These are phyloP conservation scores for Xylaria castorea DNA, from an alignment of 495 filamentous ascomycete genomes.

Conservation along the genomic window DNA sequence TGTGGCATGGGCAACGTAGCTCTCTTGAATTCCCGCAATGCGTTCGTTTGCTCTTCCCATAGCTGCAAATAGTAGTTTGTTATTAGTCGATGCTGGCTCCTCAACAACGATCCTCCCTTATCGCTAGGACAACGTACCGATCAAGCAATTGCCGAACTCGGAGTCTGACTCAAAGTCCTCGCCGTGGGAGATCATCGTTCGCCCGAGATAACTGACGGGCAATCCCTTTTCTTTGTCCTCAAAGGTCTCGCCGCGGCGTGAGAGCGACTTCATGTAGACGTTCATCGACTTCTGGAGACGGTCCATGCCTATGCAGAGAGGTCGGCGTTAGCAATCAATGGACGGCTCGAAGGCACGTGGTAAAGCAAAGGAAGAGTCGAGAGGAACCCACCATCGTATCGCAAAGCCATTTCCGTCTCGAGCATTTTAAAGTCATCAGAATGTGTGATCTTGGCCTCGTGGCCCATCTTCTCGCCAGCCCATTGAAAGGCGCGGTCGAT, in stretches of 20 bases:
- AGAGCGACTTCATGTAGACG: constrained; percentile 87
- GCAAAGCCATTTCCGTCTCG: constrained; percentile 90
- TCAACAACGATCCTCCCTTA: neutral
- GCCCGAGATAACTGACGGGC: constrained; percentile 81
- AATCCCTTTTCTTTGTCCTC: constrained; percentile 82
- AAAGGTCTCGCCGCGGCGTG: constrained; percentile 81
- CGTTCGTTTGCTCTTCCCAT: constrained; percentile 89
- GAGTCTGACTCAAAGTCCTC: constrained; percentile 93
- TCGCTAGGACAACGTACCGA: constrained; percentile 58
- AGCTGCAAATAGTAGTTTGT: constrained; percentile 48
- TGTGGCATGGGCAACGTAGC: constrained; percentile 80
- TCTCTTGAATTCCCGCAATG: constrained; percentile 85
- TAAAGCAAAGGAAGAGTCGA: neutral
- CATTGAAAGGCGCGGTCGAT: constrained; percentile 98
- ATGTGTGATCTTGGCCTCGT: constrained; percentile 84
- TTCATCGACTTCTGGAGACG: constrained; percentile 90
- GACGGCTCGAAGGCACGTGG: neutral
- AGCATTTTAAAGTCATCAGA: constrained; percentile 93
- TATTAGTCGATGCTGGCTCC: neutral
- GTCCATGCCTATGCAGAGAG: constrained; percentile 76
- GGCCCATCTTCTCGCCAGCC: constrained; percentile 96
- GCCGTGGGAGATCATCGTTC: constrained; percentile 87
- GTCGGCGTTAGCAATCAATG: constrained; percentile 15
- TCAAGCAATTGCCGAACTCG: constrained; percentile 90
- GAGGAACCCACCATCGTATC: constrained; percentile 79